Conservation (phyloP, 1,139 yeast species). For the Pichia sp. region DNA sequence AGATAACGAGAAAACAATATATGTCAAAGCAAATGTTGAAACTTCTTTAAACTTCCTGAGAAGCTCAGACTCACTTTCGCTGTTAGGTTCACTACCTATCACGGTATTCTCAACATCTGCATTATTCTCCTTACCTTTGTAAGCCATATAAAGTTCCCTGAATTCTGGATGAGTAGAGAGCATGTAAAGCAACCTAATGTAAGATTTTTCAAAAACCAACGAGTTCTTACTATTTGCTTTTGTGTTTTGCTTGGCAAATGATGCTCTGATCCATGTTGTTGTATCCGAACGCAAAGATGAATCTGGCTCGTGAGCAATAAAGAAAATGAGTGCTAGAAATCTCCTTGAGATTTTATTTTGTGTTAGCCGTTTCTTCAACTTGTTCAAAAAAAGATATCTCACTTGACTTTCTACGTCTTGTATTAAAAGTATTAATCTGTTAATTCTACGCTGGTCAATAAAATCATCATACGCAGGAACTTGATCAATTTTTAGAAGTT, state of each 20-base stretch:
- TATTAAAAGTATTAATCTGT: conserved; percentile 53
- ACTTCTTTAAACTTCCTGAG: conserved; percentile 22
- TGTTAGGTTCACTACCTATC: conserved; percentile 12
- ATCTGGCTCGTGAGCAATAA: conserved; percentile 73
- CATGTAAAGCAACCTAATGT: conserved; percentile 65
- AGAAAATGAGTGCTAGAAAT: conserved; percentile 64
- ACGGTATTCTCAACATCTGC: neutral
- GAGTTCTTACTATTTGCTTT: conserved; percentile 32
- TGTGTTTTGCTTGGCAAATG: conserved; percentile 39
- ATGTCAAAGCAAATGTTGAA: conserved; percentile 46
- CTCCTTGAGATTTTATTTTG: conserved; percentile 55
- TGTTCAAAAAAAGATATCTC: conserved; percentile 48
- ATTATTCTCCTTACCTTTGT: neutral
- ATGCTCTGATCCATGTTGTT: conserved; percentile 70
- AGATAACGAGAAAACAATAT: conserved; percentile 56
- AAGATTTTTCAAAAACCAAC: conserved; percentile 55
- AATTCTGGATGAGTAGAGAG: conserved; percentile 75
- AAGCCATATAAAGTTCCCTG: conserved; percentile 37
- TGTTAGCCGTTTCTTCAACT: conserved; percentile 51
- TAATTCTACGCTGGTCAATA: conserved; percentile 49
- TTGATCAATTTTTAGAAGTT: conserved; percentile 61
- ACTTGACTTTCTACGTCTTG: conserved; percentile 65
- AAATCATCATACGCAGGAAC: conserved; percentile 48
- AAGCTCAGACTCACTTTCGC: neutral
- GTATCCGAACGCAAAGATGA: conserved; percentile 45